Conservation (phyloP, 2,329 filamentous ascomycete species). For the Cytospora schulzeri region DNA sequence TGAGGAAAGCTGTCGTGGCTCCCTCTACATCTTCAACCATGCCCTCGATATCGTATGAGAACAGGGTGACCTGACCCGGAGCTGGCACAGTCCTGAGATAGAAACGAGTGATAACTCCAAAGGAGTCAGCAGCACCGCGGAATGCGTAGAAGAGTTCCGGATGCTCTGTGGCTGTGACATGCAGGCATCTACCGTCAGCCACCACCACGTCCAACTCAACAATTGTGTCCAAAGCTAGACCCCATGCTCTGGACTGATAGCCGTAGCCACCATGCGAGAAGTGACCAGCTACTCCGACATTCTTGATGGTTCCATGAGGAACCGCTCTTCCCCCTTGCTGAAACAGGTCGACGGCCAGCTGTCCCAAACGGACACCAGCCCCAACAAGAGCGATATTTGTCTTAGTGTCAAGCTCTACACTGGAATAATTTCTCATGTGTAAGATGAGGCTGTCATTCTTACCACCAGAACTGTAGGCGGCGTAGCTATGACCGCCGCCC, state of each 20-base stretch:
- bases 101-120: conserved; percentile 15
- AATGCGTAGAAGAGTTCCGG: conserved; percentile 19
- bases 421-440: conserved; percentile 48
- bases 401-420: conserved; percentile 43
- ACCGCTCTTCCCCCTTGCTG: conserved; percentile 44
- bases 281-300: conserved; percentile 16
- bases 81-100: conserved; percentile 9
- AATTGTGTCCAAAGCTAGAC: conserved; percentile 13
- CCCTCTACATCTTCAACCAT: conserved; percentile 12
- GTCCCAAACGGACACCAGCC: conserved; percentile 53
- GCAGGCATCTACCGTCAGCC: conserved; percentile 10
- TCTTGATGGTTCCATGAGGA: conserved; percentile 47
- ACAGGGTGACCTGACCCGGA: conserved; percentile 1
- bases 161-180: not conserved
- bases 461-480: conserved; percentile 50
- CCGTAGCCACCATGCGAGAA: conserved; percentile 20
- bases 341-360: conserved; percentile 45
- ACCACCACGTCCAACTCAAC: conserved; percentile 12
- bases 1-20: conserved; percentile 8
- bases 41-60: conserved; percentile 13
- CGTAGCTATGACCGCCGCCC: conserved; percentile 55
- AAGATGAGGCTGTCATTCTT: conserved; percentile 51
- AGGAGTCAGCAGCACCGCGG: conserved; percentile 18
- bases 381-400: conserved; percentile 48
- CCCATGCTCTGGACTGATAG: conserved; percentile 21